A percentile compares a stretch with the other conserved stretches of the same genome.
phyloP scores from a whole-genome alignment of 2,329 filamentous ascomycete genomes.

The Talaromyces piceae region DNA sequence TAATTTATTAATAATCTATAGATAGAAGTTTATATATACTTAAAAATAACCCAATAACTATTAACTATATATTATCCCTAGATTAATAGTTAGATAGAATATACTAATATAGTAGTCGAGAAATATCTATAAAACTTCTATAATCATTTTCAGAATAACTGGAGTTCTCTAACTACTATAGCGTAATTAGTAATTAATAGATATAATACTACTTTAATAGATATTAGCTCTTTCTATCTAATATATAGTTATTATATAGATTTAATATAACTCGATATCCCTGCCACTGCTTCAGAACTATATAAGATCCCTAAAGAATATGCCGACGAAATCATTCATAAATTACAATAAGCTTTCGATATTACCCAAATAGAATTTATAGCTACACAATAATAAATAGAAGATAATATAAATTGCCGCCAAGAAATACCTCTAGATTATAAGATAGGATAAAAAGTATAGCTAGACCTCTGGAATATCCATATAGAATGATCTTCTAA shows the following conservation, averaged over 20 bases:
- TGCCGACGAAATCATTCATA: background rate
- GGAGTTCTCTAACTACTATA: background rate
- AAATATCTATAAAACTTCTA: background rate
- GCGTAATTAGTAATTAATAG: background rate
- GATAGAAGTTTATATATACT: background rate
- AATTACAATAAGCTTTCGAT: background rate
- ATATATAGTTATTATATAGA: background rate
- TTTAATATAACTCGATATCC: background rate
- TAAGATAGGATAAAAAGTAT: background rate
- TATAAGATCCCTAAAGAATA: background rate
- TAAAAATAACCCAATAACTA: background rate
- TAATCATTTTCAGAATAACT: background rate
- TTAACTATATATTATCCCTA: background rate
- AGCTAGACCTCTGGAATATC: background rate
- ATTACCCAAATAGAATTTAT: background rate
- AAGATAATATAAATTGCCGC: background rate
- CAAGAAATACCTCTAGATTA: background rate
- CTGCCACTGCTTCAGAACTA: background rate
- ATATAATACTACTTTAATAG: background rate
- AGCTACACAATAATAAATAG: background rate
- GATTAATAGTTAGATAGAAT: background rate
- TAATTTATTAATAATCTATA: background rate
- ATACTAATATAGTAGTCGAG: background rate
- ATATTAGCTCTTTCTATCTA: background rate
- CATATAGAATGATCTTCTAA: background rate